phyloP scores from a whole-genome alignment of 2,329 filamentous ascomycete genomes.

The Colletotrichum falcatum region DNA sequence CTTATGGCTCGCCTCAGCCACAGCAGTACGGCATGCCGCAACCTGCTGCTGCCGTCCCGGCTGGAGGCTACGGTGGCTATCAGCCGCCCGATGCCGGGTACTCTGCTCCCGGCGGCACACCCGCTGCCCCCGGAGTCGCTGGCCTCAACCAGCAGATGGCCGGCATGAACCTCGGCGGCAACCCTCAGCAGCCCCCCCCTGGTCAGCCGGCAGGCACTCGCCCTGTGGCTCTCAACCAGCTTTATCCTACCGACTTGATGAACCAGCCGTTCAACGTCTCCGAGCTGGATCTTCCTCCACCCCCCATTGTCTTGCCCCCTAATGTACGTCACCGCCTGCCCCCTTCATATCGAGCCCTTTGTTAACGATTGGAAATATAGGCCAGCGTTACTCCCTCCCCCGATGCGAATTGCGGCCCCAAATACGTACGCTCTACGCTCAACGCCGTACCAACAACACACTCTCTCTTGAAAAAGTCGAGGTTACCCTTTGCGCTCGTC shows the following conservation, averaged over 20 bases:
- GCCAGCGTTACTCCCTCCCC: conserved; percentile 92
- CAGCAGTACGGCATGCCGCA: conserved; percentile 57
- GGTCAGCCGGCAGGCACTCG: conserved; percentile 49
- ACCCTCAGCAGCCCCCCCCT: conserved; percentile 62
- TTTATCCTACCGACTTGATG: conserved; percentile 91
- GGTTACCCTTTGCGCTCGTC: conserved; percentile 92
- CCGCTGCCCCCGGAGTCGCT: conserved; percentile 65
- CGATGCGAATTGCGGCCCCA: conserved; percentile 89
- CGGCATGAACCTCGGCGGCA: conserved; percentile 81
- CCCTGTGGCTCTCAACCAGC: conserved; percentile 78
- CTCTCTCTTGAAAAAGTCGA: conserved; percentile 95
- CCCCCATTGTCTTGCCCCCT: conserved; percentile 88
- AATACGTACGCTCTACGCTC: conserved; percentile 94
- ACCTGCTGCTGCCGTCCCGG: conserved; percentile 52
- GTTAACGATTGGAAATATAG: conserved; percentile 56
- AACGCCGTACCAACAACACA: conserved; percentile 94
- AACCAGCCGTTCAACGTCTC: conserved; percentile 94
- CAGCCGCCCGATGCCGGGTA: conserved; percentile 77
- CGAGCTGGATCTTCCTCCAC: conserved; percentile 91
- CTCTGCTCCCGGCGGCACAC: conserved; percentile 61
- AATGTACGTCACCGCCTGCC: conserved; percentile 74
- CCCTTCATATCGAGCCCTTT: neutral
- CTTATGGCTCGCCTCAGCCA: conserved; percentile 57
- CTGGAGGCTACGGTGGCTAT: conserved; percentile 69
- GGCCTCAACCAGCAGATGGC: conserved; percentile 88